Conservation (phyloP, 176 grass and related monocot species). For the Tuctoria greenei region DNA sequence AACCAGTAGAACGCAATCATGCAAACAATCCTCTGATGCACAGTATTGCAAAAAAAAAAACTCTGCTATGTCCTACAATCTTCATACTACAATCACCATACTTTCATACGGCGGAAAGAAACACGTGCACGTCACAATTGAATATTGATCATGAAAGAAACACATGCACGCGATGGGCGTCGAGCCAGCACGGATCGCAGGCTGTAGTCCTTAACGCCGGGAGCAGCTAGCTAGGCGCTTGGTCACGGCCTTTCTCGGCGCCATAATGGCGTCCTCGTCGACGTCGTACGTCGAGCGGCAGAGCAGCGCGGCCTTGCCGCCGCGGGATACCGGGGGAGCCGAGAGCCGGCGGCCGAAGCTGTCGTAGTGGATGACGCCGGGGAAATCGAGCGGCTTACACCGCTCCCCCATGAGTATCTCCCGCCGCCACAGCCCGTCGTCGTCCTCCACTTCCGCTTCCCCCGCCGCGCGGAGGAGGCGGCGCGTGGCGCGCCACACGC, state of each 20-base stretch:
- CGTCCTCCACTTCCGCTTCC: not conserved
- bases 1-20: too few species aligned
- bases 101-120: not conserved
- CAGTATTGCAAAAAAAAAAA: too few species aligned
- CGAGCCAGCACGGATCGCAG: not conserved
- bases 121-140: not conserved
- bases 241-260: not conserved
- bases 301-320: constrained; percentile 8
- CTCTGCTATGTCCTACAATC: too few species aligned
- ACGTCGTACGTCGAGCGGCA: constrained; percentile 16
- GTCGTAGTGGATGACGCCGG: constrained; percentile 61
- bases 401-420: constrained; percentile 62
- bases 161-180: not conserved
- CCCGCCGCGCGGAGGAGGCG: not conserved
- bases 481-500: constrained; percentile 40
- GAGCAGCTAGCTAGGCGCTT: too few species aligned
- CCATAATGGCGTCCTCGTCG: not conserved
- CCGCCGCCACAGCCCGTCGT: constrained; percentile 54
- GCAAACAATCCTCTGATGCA: too few species aligned
- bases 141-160: not conserved
- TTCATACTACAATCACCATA: too few species aligned
- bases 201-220: not conserved
- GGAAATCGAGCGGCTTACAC: constrained; percentile 57
- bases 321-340: not conserved
- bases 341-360: constrained; percentile 36